These are phyloP conservation scores for Teunomyces atbi DNA, from an alignment of 805 yeast species.

Conservation along the genomic window DNA sequence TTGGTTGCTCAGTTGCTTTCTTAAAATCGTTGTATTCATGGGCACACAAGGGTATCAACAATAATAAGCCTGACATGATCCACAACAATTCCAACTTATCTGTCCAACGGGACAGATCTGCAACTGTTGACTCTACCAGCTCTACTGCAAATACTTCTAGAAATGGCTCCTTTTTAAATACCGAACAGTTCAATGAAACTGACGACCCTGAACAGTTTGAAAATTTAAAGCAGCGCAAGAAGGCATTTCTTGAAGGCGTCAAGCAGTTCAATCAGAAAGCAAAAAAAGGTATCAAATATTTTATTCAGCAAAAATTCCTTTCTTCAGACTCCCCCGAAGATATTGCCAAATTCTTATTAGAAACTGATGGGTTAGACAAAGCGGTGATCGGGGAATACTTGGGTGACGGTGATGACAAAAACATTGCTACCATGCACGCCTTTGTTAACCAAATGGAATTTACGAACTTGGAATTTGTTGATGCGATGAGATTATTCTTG, in stretches of 20 bases:
- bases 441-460: conserved; percentile 90
- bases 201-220: conserved; percentile 88
- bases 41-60: conserved; percentile 62
- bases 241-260: conserved; percentile 73
- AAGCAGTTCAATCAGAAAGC: conserved; percentile 83
- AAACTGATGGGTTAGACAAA: conserved; percentile 76
- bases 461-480: conserved; percentile 65
- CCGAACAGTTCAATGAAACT: conserved; percentile 30
- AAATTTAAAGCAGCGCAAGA: conserved; percentile 76
- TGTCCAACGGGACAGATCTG: conserved; percentile 24
- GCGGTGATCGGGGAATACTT: conserved; percentile 84
- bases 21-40: conserved; percentile 79
- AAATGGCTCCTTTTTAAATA: conserved; percentile 25
- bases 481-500: conserved; percentile 77
- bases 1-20: conserved; percentile 78
- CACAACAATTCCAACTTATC: not conserved
- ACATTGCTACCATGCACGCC: conserved; percentile 84
- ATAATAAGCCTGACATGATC: not conserved
- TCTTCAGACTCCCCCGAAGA: conserved; percentile 56
- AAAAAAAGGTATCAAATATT: conserved; percentile 66
- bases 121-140: conserved; percentile 28
- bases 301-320: conserved; percentile 65
- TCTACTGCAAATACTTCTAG: conserved; percentile 26
- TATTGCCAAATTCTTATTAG: conserved; percentile 72
- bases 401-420: conserved; percentile 82